Base-by-base conservation (phyloP, 2,329 filamentous ascomycete species). In the Bipolaris victoriae region DNA sequence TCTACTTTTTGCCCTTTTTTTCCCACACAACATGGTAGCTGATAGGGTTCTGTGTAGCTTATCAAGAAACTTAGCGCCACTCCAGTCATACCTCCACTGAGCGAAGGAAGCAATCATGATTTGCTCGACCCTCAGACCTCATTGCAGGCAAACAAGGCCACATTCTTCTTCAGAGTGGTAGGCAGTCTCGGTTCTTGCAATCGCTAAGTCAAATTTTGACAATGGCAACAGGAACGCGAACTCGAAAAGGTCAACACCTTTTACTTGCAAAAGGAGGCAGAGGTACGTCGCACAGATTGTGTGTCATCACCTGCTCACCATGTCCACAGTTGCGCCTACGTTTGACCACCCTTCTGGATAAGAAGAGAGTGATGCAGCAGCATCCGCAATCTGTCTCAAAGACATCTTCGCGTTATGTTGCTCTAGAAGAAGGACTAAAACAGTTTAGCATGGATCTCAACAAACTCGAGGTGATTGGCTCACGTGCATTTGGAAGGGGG, bases 241-340 rank as follows among this genome's bases (percentile, higher is more conserved):
- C 86, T 99, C 53, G 95, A 98, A 78, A 99, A 98, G 77, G 95
- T 99, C 78, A 99, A 99, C 78, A 91, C 88, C 13, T 97, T 97
- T 78, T 99, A 99, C 76, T 80, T 98, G 35, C 95, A 98, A 76
- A 99, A 99, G 76, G 95, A 99, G 79, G 93, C 92, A 50, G 95
- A 99, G 87, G 92, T 96, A 81, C 64, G 79, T 50, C 58, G 37
- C n/a, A 55, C 18, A 43, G n/a, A 37, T 29, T 49, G 45, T 52
- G 49, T 35, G 13, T 49, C 37, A 52, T 26, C 51, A 24, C 39
- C 10, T 16, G 59, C 70, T 73, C 50, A 70, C 48, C 20, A 20
- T n/a, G 16, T 40, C 16, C 18, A n/a, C 56, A 97, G 92, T 90
- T 98, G 77, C 96, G 96, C 77, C 86, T 98, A 52, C 90, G 95